Conservation (phyloP, 1,284 basidiomycete genomes). For the Prillingera fragicola region DNA sequence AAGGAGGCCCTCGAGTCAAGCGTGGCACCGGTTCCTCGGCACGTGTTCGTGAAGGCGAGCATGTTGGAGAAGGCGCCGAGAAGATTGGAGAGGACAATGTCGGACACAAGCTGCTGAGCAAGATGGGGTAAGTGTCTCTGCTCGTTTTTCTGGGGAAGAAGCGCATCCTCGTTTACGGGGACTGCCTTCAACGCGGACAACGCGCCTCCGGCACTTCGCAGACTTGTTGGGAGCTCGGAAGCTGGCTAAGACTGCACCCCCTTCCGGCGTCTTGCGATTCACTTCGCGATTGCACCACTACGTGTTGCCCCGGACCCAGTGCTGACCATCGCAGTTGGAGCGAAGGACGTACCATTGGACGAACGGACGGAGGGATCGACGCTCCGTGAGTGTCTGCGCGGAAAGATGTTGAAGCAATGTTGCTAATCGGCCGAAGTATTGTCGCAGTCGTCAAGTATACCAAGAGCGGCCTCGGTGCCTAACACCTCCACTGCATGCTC, state of each 20-base stretch:
- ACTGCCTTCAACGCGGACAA: too few species aligned
- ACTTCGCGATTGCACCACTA: too few species aligned
- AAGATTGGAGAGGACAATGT: constrained; percentile 46
- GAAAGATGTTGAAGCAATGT: background rate
- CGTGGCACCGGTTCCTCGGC: constrained; percentile 22
- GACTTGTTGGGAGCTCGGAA: too few species aligned
- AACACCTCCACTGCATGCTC: too few species aligned
- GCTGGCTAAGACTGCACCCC: too few species aligned
- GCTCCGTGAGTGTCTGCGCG: constrained; percentile 42
- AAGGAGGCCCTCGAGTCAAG: constrained; percentile 3
- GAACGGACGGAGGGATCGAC: constrained; percentile 40
- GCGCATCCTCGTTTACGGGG: background rate
- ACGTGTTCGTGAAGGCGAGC: constrained; percentile 43
- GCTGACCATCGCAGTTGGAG: constrained; percentile 34
- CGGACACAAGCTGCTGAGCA: constrained; percentile 46
- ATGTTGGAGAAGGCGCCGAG: constrained; percentile 44
- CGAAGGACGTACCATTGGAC: constrained; percentile 44
- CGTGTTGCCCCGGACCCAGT: too few species aligned
- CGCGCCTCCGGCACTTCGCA: too few species aligned
- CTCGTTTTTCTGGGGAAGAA: background rate
- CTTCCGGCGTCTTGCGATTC: too few species aligned
- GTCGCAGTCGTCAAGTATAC: constrained; percentile 49
- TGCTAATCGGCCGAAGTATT: constrained; percentile 34
- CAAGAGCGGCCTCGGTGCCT: constrained; percentile 48
- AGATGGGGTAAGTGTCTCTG: constrained; percentile 41